Evolutionary conservation across 306 rosid genomes (phyloP).

Genomic region (Luffa acutangula): DNA sequence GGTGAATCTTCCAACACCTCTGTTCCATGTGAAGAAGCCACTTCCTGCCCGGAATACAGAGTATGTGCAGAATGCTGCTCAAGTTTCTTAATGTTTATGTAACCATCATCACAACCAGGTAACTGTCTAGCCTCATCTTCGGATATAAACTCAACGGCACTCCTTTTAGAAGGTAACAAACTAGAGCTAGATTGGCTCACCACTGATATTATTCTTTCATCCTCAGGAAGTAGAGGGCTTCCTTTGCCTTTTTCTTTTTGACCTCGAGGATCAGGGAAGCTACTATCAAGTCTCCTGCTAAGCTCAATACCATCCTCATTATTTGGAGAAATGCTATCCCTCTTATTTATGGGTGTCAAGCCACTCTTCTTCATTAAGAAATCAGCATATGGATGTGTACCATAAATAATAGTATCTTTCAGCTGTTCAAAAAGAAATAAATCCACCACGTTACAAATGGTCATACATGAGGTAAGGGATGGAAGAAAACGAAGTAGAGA

Average conservation of each 20-base stretch:
- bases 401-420: constrained; percentile 49
- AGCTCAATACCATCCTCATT: constrained; percentile 15
- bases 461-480: background rate
- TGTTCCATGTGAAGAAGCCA: constrained; percentile 16
- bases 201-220: constrained; percentile 11
- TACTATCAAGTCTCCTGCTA: constrained; percentile 12
- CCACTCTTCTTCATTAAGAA: constrained; percentile 42
- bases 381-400: constrained; percentile 43
- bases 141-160: constrained; percentile 10
- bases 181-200: constrained; percentile 11
- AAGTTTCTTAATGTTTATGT: constrained; percentile 26
- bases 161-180: constrained; percentile 31
- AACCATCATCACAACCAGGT: constrained; percentile 19
- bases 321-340: constrained; percentile 7
- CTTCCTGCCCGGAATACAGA: constrained; percentile 18
- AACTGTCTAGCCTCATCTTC: constrained; percentile 12
- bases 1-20: constrained; percentile 21
- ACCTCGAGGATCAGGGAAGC: constrained; percentile 17
- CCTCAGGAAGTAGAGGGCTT: constrained; percentile 14
- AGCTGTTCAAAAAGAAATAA: constrained; percentile 33
- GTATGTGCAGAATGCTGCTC: constrained; percentile 21
- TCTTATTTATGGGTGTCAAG: constrained; percentile 18
- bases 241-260: constrained; percentile 20
- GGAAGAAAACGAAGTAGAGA: constrained; percentile 10
- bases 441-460: background rate